Conservation (phyloP, 2,329 filamentous ascomycete species). For the Colletotrichum somersetense region DNA sequence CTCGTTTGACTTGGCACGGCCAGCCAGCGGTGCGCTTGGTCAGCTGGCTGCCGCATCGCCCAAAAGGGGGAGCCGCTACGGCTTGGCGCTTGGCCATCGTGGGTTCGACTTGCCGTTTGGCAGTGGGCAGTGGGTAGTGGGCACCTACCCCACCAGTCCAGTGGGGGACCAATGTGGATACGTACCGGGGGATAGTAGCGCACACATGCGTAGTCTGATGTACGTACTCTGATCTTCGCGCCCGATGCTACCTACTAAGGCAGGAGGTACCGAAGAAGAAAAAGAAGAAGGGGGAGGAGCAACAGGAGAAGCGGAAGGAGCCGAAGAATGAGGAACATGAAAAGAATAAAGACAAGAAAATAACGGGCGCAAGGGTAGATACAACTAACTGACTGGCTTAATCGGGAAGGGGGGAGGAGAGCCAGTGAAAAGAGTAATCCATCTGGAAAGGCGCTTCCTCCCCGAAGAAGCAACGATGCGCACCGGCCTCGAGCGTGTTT, state of each 20-base stretch:
- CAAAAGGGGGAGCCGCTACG: constrained; percentile 38
- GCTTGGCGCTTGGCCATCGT: constrained; percentile 21
- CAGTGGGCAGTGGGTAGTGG: neutral
- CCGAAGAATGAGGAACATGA: neutral
- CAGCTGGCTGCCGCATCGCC: constrained; percentile 37
- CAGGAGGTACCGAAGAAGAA: neutral
- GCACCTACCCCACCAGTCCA: too few species aligned
- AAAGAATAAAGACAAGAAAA: neutral
- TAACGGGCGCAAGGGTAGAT: neutral
- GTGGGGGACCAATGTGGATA: too few species aligned
- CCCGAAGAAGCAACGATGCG: constrained; percentile 14
- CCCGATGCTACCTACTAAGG: too few species aligned
- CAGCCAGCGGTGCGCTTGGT: constrained; percentile 37
- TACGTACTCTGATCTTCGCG: constrained; percentile 1
- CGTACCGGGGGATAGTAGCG: neutral
- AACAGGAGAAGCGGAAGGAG: neutral
- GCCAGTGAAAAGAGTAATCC: too few species aligned
- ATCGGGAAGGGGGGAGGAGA: neutral
- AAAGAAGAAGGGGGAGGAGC: neutral
- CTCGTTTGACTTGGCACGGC: constrained; percentile 41
- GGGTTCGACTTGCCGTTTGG: neutral
- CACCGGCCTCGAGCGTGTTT: constrained; percentile 4
- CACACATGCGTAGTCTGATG: too few species aligned
- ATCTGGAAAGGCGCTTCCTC: neutral
- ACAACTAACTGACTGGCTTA: neutral